Base-by-base conservation (phyloP, 768 basidiomycete species). In the Trametes maxima region DNA sequence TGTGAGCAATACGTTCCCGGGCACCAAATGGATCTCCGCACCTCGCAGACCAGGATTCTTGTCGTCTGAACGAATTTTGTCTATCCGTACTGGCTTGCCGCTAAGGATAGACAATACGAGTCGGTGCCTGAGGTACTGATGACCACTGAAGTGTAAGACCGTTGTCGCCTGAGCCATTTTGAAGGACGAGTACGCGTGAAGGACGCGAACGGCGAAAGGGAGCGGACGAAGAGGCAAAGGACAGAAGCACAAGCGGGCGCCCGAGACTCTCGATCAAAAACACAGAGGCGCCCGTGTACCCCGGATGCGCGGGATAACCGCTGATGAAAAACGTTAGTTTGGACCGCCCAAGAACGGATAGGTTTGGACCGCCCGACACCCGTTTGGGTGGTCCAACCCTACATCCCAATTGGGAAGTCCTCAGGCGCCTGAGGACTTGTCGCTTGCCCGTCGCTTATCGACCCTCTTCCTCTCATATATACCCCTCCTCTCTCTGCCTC, bases 41-140 rank as follows among this genome's bases (percentile, higher is more conserved):
- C 93, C 94, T 83, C 87, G 79, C n/a, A 99, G 76, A 72, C 97
- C 97, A 24, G 96, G 95, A 73, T 98, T 90, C 69, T 94, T 94
- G 75, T 98, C 95, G 35, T 94, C 87, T 0, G 92, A 79, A 25
- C 97, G 87, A 60, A 99, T 97, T 66, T 85, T 88, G 69, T 94
- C 88, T 42, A 98, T 90, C 57, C 86, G 82, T 3, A 96, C 84
- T 43, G 88, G 78, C 68, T 90, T 92, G 53, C 95, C 94, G 50
- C 92, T 94, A 39, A 98, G 80, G 19, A 98, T 81, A 0, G 92
- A 92, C n/a, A 98, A 80, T 0, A 95, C 89, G 4, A 98, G 79
- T 28, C 95, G 88, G 63, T 89, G 85, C 19, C 96, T 82, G 33
- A 99, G 79, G 76, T 91, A 83, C 55, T 88, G 83, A 72, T 96